Percentiles rank a stretch among this genome's conserved stretches.
Evolutionary conservation across 257 asterid species (phyloP).

Genomic region (Rehmannia glutinosa): DNA sequence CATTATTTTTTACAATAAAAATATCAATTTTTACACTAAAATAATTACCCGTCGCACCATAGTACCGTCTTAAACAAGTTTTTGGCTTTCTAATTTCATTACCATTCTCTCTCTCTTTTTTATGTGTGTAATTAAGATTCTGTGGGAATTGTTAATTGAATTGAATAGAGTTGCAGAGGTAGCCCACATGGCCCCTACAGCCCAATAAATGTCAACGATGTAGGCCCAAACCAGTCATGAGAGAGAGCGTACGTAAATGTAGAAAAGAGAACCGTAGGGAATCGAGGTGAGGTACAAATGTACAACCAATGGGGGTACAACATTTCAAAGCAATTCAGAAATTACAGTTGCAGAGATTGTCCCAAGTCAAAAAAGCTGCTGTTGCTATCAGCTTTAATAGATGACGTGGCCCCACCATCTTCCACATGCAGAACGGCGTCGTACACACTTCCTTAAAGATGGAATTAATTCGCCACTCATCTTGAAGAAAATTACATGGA

Average conservation of each 20-base stretch:
- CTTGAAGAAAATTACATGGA: too few relatives aligned
- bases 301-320: slow-evolving; percentile 19
- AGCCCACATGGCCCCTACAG: not conserved
- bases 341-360: not conserved
- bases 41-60: too few relatives aligned
- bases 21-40: too few relatives aligned
- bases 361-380: slow-evolving; percentile 7
- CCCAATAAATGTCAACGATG: not conserved
- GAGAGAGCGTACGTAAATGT: too few relatives aligned
- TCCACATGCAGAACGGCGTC: slow-evolving; percentile 23
- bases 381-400: too few relatives aligned
- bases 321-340: slow-evolving; percentile 1
- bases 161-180: not conserved
- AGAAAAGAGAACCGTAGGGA: too few relatives aligned
- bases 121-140: too few relatives aligned
- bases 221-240: not conserved
- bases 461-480: not conserved
- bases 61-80: too few relatives aligned
- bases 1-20: too few relatives aligned
- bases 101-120: too few relatives aligned
- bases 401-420: too few relatives aligned
- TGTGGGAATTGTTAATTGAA: not conserved
- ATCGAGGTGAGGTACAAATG: not conserved
- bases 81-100: too few relatives aligned
- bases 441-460: not conserved